Conservation (phyloP, 495 filamentous ascomycete genomes). For the Amniculicola lignicola region DNA sequence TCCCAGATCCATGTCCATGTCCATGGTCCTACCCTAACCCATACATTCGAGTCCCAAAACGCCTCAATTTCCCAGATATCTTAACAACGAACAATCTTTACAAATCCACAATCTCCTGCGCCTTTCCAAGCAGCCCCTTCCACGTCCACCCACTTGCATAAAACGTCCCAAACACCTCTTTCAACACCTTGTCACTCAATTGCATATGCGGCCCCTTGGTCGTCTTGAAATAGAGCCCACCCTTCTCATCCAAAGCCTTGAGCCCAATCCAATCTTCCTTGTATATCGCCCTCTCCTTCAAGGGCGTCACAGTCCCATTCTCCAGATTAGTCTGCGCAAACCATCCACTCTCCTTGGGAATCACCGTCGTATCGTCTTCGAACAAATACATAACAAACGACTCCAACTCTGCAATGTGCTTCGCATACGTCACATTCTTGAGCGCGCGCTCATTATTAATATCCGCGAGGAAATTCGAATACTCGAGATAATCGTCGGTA, state of each 20-base stretch:
- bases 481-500: slow-evolving; percentile 65
- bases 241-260: slow-evolving; percentile 74
- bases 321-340: slow-evolving; percentile 76
- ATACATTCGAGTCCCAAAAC: background rate
- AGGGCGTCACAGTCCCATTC: slow-evolving; percentile 55
- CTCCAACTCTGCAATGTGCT: slow-evolving; percentile 66
- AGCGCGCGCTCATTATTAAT: slow-evolving; percentile 84
- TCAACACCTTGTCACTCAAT: slow-evolving; percentile 64
- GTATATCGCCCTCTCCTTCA: slow-evolving; percentile 74
- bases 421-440: slow-evolving; percentile 73
- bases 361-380: slow-evolving; percentile 75
- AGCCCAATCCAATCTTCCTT: slow-evolving; percentile 93
- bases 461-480: slow-evolving; percentile 95
- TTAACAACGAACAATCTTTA: too few species aligned
- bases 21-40: background rate
- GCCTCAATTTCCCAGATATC: background rate
- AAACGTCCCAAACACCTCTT: slow-evolving; percentile 66
- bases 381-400: slow-evolving; percentile 90
- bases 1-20: too few species aligned
- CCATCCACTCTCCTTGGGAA: slow-evolving; percentile 89
- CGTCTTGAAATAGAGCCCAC: slow-evolving; percentile 69
- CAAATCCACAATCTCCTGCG: slow-evolving; percentile 26
- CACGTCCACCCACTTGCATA: slow-evolving; percentile 48
- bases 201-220: slow-evolving; percentile 80
- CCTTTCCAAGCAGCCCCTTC: background rate